Evolutionary conservation across 805 yeast species (phyloP), one percentile per base, ranked within the genome.

Genomic region (Kodamaea restingae): DNA sequence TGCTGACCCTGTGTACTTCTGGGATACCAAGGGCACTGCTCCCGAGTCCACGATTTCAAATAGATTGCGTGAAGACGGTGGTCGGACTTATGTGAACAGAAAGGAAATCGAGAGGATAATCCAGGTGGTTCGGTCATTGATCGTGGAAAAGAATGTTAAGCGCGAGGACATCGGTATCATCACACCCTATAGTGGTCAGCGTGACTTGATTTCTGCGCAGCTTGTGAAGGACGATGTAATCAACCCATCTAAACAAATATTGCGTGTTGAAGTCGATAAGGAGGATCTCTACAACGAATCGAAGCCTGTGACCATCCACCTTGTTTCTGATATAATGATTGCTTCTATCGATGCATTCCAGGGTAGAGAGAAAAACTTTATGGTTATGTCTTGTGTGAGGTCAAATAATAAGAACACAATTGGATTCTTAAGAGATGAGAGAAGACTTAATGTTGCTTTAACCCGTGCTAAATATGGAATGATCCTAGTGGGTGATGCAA

Each of bases 121-220:
- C n/a, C 63, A 73, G 41, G 61, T 73, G 0, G 49, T 83, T 32
- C 73, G 68, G 33, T 65, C 63, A 17, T 61, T 82, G 46, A 70
- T 81, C 14, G 63, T 70, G 42, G 81, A 77, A 22, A 78, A 80
- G 50, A 66, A 69, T 10, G 71, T 81, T 18, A 47, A 61, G 7
- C 65, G 70, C 29, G 57, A 64, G 2, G 71, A 76, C 26, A 81
- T 82, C 38, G 84, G 87, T 46, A 64, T 82, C 10, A 78, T 83
- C 41, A 83, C 88, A 0, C 87, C 88, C n/a, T 83, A 83, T 54
- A 73, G 85, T 31, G 87, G 86, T 0, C 90, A 83, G 51, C 64
- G 88, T 48, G 86, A 81, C 51, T 54, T 77, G 41, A 60, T 83
- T 12, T 78, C 88, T 0, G 59, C 70, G 3, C 49, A 54, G 0